These are phyloP conservation scores for Globisporangium perplexum DNA, from an alignment of 352 stramenopile genomes.

Conservation along the genomic window DNA sequence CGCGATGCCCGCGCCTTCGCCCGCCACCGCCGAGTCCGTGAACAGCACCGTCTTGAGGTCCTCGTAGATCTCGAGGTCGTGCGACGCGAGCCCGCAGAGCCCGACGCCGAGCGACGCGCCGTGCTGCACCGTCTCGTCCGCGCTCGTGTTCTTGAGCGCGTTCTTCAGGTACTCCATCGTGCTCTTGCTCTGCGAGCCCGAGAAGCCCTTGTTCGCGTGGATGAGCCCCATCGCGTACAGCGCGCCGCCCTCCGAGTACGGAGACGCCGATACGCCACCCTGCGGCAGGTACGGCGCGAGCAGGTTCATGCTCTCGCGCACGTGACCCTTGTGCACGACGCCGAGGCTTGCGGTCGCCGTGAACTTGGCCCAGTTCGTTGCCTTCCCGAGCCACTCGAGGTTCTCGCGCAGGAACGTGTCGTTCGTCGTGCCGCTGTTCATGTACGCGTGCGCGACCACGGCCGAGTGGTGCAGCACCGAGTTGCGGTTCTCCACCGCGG, in stretches of 20 bases:
- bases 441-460: constrained; percentile 95
- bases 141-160: constrained; percentile 75
- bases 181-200: constrained; percentile 72
- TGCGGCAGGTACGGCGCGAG: constrained; percentile 97
- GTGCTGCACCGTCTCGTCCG: constrained; percentile 97
- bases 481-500: constrained; percentile 92
- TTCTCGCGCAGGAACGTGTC: constrained; percentile 98
- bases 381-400: constrained; percentile 98
- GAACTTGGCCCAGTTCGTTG: constrained; percentile 99
- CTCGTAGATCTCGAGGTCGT: constrained; percentile 93
- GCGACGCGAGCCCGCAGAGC: constrained; percentile 93
- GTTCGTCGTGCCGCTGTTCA: constrained; percentile 97
- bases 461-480: constrained; percentile 97
- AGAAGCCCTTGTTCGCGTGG: constrained; percentile 94
- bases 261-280: constrained; percentile 79
- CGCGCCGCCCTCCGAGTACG: constrained; percentile 97
- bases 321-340: constrained; percentile 97
- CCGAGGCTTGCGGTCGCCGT: constrained; percentile 97
- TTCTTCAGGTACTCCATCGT: constrained; percentile 87
- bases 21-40: constrained; percentile 96
- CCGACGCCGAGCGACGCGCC: constrained; percentile 96
- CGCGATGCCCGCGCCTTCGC: constrained; percentile 95
- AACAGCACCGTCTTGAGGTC: constrained; percentile 97
- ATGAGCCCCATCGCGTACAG: constrained; percentile 98
- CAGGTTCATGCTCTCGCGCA: constrained; percentile 97